These are phyloP conservation scores for Arabidopsis suecica DNA, from an alignment of 345 rosid species.

Conservation along the genomic window DNA sequence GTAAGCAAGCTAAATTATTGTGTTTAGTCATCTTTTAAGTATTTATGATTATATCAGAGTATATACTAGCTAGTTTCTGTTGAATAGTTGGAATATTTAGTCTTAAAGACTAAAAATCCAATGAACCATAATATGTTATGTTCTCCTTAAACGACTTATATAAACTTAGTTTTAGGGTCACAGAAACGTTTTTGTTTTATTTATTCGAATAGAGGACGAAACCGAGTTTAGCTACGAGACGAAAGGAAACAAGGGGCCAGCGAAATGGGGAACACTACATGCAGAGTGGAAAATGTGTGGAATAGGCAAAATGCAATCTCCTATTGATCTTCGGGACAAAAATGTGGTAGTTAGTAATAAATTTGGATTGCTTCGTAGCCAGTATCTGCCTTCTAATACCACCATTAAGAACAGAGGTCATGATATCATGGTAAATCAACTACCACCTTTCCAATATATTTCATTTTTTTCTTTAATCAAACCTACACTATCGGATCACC, in stretches of 20 bases:
- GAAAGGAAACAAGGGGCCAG: conserved; percentile 57
- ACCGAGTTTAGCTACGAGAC: conserved; percentile 56
- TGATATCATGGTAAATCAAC: conserved; percentile 65
- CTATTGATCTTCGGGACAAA: conserved; percentile 58
- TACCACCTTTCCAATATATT: not conserved
- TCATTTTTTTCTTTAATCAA: not conserved
- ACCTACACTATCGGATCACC: not conserved
- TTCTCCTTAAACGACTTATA: not conserved
- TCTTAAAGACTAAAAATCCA: not conserved
- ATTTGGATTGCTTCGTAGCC: conserved; percentile 56
- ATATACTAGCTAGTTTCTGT: not conserved
- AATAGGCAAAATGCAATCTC: conserved; percentile 84
- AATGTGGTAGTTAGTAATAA: conserved; percentile 51
- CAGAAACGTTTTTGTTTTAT: not conserved
- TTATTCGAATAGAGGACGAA: conserved; percentile 57
- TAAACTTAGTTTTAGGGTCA: not conserved
- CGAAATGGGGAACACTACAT: conserved; percentile 70
- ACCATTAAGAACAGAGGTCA: conserved; percentile 79
- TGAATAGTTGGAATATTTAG: conserved; percentile 4
- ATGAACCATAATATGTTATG: not conserved
- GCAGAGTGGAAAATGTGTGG: conserved; percentile 60
- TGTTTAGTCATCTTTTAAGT: not conserved
- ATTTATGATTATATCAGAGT: not conserved
- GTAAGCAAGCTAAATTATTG: not conserved
- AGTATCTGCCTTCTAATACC: conserved; percentile 58